Base-by-base conservation (phyloP, 1,139 yeast genomes). In the Zygoascus hellenicus region DNA sequence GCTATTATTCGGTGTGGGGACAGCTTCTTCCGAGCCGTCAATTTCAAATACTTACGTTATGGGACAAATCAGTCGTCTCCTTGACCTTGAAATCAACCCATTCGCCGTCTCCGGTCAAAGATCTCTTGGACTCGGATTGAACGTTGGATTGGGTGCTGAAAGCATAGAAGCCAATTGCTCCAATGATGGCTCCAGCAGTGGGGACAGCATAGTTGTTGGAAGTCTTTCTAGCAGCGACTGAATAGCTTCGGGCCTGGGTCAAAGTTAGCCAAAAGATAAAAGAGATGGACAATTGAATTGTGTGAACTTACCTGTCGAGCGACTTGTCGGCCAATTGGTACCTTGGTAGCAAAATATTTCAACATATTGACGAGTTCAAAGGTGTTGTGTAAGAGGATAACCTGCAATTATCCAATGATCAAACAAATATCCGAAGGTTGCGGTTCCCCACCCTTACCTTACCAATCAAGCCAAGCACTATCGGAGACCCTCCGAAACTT, bases 31-130 rank as follows among this genome's bases (percentile, higher is more conserved):
- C 26, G 26, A 22, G 26, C 26, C 26, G 26, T 22, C 7, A n/a
- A 22, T 22, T 22, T 22, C 15, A 16, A 10, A 13, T 38, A 49
- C 52, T 43, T 45, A 52, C 60, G 51, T 64, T 60, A 46, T 73
- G 70, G 41, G 86, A 77, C 48, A 83, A 65, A 42, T 78, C 76
- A 59, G 74, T 72, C 49, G 77, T 65, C 54, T 78, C 74, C 61
- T 75, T 68, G 59, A 86, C 72, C 66, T 85, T 84, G 65, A 90
- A 74, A 64, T 88, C 95, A 53, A 86, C 69, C 96, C 96, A 90
- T 53, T 81, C 52, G 54, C 62, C 54, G 45, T 64, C 86, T 55
- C 88, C 90, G 48, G 68, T 73, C 65, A 88, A 81, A 29, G 85
- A 75, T 30, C 53, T 41, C 42, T 51, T 50, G 43, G 64, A 46